These are phyloP conservation scores for Hyaloscypha finlandica DNA, from an alignment of 495 filamentous ascomycete genomes.

Conservation along the genomic window DNA sequence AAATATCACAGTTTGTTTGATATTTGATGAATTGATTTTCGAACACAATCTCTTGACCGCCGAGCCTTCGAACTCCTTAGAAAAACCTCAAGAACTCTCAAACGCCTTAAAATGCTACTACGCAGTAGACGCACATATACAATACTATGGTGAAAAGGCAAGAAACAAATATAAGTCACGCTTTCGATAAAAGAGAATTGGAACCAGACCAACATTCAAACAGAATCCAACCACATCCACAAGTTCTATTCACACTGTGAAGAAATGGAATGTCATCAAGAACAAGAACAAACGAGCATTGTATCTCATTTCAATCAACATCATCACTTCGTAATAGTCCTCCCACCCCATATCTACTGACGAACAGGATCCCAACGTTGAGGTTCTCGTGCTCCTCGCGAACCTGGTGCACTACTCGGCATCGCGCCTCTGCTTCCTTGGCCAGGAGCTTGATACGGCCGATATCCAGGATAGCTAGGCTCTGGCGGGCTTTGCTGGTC, in stretches of 20 bases:
- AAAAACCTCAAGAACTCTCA: not conserved
- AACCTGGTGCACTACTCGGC: not conserved
- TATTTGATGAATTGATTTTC: not conserved
- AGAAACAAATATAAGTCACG: not conserved
- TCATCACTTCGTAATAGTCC: constrained; percentile 10
- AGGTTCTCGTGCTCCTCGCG: constrained; percentile 21
- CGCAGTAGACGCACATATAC: constrained; percentile 10
- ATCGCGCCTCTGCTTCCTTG: not conserved
- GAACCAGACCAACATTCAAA: not conserved
- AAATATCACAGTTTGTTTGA: not conserved
- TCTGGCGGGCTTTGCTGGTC: constrained; percentile 26
- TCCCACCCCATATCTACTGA: constrained; percentile 1
- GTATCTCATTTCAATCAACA: constrained; percentile 40
- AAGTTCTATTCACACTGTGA: constrained; percentile 5
- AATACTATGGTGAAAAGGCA: not conserved
- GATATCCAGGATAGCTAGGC: constrained; percentile 20
- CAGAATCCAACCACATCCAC: not conserved
- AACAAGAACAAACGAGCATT: constrained; percentile 6
- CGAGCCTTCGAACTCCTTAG: not conserved
- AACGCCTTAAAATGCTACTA: constrained; percentile 12
- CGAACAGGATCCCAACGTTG: constrained; percentile 32
- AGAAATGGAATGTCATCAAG: not conserved
- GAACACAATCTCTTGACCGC: not conserved
- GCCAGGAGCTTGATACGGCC: constrained; percentile 15
- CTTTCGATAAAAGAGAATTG: not conserved